Evolutionary conservation across 495 filamentous ascomycete genomes (phyloP), one percentile per base, ranked within the genome.

Genomic region (Parathielavia appendiculata): DNA sequence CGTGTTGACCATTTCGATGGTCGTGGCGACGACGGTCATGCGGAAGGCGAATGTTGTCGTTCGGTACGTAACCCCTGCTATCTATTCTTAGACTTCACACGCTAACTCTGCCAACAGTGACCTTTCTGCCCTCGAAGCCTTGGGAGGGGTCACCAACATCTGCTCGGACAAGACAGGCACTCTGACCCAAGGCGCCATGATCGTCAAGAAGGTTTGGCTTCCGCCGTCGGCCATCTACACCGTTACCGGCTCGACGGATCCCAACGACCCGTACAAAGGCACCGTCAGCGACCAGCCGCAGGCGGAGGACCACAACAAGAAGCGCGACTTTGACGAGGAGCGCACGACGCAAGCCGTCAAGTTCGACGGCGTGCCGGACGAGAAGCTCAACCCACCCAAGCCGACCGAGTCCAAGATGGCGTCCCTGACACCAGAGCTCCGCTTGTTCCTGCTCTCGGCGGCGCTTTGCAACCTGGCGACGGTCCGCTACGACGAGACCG

Each of bases 161-260:
- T 93, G 89, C 69, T 91, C 88, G 10, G 89, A 93, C 70, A 93
- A 93, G 67, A 93, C 89, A 3, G 89, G 89, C 5, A 93, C 90
- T 0, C 74, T 93, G 19, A 93, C 89, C 0, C 83, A 87, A 65
- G 85, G 85, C n/a, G 74, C 84, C 65, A 78, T 91, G 88, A 86
- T 92, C 13, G 83, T 89, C 16, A 83, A 86, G 58, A 87, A 89
- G 62, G 88, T 83, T 3, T 95, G 90, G 90, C 76, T 93, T 51
- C 89, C 89, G 0, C 79, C 76, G 13, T 72, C 75, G 1, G 75
- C 69, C 5, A 74, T 82, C 46, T 82, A 79, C 65, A 83, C 79
- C 8, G 80, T 88, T 35, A 75, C 78, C 39, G 76, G 81, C 58
- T 82, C 80, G 17, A 79, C 76, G 49, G 75, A 85, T 51, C 78